A percentile compares a stretch with the other conserved stretches of the same genome.
Conservation (phyloP, 192 early-diverging fungal species). For the Umbelopsis sp. region DNA sequence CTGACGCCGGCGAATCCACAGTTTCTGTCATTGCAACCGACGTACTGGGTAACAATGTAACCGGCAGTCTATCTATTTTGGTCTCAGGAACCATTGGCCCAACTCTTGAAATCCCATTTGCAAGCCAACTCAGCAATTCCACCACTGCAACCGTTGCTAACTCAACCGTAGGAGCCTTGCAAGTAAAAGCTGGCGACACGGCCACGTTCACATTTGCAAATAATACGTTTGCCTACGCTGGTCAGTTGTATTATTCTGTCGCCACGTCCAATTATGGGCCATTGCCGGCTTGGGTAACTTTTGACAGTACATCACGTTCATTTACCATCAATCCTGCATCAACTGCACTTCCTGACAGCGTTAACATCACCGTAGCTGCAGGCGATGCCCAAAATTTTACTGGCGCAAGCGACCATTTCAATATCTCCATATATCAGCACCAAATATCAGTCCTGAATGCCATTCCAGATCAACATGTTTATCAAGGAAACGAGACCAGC, state of each 20-base stretch:
- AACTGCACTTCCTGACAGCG: neutral
- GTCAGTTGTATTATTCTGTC: neutral
- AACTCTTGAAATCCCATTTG: neutral
- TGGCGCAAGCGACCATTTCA: conserved; percentile 1
- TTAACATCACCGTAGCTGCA: neutral
- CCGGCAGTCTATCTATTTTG: neutral
- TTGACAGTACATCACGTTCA: neutral
- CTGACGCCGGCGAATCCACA: neutral
- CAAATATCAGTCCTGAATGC: neutral
- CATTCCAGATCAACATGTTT: neutral
- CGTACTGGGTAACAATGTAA: neutral
- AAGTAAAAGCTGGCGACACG: neutral
- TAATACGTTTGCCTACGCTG: neutral
- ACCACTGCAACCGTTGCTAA: neutral
- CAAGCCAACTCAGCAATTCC: neutral
- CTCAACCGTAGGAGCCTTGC: neutral
- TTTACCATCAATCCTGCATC: neutral
- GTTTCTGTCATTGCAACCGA: conserved; percentile 1
- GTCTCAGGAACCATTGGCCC: neutral
- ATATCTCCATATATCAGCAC: conserved; percentile 5
- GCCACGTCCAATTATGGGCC: neutral
- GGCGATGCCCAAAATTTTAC: neutral
- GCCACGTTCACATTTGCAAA: neutral
- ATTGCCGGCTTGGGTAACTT: conserved; percentile 5
- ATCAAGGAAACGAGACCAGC: neutral